Percentiles rank a stretch among this genome's conserved stretches.
These are phyloP conservation scores for Alternaria tenuissima DNA, from an alignment of 2,329 filamentous ascomycete species.

Conservation along the genomic window DNA sequence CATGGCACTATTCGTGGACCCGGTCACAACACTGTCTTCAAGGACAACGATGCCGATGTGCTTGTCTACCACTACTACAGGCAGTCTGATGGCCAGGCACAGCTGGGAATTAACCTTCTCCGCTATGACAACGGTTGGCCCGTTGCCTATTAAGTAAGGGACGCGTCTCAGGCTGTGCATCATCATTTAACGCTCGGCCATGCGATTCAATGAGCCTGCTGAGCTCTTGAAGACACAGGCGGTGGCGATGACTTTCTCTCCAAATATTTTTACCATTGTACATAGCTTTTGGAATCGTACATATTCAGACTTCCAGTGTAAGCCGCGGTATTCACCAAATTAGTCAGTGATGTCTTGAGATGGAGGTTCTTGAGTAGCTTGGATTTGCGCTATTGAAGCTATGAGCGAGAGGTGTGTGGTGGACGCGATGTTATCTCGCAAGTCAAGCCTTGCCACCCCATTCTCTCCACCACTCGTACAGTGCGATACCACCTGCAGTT, in stretches of 20 bases:
- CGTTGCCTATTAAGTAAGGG: background rate
- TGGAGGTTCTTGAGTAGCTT: background rate
- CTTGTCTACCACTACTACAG: background rate
- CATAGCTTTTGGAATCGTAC: background rate
- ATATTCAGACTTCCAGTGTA: background rate
- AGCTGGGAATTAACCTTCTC: background rate
- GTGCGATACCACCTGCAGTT: slow-evolving; percentile 60
- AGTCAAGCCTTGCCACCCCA: slow-evolving; percentile 31
- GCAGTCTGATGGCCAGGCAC: background rate
- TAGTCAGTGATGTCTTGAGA: background rate
- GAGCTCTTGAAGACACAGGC: background rate
- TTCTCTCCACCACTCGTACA: slow-evolving; percentile 62
- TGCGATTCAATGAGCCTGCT: background rate
- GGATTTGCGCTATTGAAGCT: background rate
- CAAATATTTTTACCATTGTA: background rate
- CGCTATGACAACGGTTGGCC: background rate
- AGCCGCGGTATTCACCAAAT: background rate
- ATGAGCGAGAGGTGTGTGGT: background rate
- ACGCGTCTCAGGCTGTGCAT: background rate
- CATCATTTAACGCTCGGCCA: rapidly evolving
- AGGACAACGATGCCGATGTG: background rate
- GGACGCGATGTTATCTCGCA: background rate
- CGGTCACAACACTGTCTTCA: background rate
- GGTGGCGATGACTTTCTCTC: background rate
- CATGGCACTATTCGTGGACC: background rate